Conservation (phyloP, 805 yeast genomes). For the Ogataea dorogensis region DNA sequence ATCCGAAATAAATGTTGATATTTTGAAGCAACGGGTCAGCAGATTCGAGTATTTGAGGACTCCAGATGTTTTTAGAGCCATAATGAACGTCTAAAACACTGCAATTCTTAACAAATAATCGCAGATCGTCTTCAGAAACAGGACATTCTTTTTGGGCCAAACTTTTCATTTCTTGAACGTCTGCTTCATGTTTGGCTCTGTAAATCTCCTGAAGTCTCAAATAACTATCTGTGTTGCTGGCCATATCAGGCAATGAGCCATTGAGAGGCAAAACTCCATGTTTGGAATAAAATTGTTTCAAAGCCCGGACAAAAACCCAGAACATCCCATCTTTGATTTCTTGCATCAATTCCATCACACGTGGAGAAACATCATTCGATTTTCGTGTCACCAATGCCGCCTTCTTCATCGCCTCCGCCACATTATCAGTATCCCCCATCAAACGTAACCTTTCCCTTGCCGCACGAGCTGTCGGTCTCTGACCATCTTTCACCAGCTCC, state of each 20-base stretch:
- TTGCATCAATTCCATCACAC: conserved; percentile 27
- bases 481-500: conserved; percentile 34
- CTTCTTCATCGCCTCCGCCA: conserved; percentile 36
- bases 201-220: conserved; percentile 58
- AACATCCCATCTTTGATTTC: conserved; percentile 39
- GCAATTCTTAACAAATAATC: conserved; percentile 61
- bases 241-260: conserved; percentile 87
- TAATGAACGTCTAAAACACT: conserved; percentile 48
- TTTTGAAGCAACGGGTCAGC: conserved; percentile 14
- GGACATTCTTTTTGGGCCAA: conserved; percentile 32
- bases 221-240: conserved; percentile 66
- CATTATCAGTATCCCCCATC: conserved; percentile 35
- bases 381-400: conserved; percentile 44
- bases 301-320: conserved; percentile 62
- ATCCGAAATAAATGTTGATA: conserved; percentile 40
- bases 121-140: conserved; percentile 37
- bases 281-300: conserved; percentile 47
- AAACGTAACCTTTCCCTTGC: conserved; percentile 19
- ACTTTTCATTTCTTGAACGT: conserved; percentile 41
- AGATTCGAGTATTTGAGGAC: conserved; percentile 19
- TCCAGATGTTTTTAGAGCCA: conserved; percentile 38
- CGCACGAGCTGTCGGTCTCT: conserved; percentile 24
- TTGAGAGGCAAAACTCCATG: conserved; percentile 57
- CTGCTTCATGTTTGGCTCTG: conserved; percentile 50
- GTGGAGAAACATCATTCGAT: conserved; percentile 34